phyloP scores from a whole-genome alignment of 2,329 filamentous ascomycete genomes.

The Phyllosticta citrichinensis region DNA sequence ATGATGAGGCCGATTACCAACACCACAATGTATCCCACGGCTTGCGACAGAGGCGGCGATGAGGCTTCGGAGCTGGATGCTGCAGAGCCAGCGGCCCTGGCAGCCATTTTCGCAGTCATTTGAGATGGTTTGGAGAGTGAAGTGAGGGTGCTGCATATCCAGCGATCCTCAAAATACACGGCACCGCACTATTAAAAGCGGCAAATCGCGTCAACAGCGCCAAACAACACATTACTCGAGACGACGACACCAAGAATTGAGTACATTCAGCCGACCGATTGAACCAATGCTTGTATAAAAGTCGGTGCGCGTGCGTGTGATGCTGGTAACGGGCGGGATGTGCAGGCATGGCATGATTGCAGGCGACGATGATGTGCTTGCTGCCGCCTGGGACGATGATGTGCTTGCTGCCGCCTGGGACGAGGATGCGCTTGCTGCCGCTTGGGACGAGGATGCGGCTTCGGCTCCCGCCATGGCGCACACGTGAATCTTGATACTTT shows the following conservation, averaged over 20 bases:
- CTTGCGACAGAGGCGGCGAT: conserved; percentile 18
- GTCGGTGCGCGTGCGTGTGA: neutral
- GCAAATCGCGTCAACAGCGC: neutral
- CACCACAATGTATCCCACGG: conserved; percentile 35
- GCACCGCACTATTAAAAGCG: neutral
- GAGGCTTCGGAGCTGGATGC: conserved; percentile 4
- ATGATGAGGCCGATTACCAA: conserved; percentile 33
- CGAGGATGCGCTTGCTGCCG: neutral
- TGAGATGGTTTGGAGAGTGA: no score
- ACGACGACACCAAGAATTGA: neutral
- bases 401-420: neutral
- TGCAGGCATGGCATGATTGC: neutral
- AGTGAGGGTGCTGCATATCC: neutral
- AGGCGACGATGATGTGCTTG: neutral
- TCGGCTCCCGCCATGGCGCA: neutral
- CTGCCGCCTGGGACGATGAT: neutral
- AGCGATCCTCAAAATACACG: no score
- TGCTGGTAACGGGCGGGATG: neutral
- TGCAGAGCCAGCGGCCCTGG: neutral
- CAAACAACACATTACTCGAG: neutral
- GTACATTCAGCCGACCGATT: neutral
- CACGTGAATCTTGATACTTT: neutral
- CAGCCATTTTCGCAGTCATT: neutral
- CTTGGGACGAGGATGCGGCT: neutral
- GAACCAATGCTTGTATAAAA: neutral